These are phyloP conservation scores for Bimuria novae-zelandiae DNA, from an alignment of 2,329 filamentous ascomycete genomes.

Conservation along the genomic window DNA sequence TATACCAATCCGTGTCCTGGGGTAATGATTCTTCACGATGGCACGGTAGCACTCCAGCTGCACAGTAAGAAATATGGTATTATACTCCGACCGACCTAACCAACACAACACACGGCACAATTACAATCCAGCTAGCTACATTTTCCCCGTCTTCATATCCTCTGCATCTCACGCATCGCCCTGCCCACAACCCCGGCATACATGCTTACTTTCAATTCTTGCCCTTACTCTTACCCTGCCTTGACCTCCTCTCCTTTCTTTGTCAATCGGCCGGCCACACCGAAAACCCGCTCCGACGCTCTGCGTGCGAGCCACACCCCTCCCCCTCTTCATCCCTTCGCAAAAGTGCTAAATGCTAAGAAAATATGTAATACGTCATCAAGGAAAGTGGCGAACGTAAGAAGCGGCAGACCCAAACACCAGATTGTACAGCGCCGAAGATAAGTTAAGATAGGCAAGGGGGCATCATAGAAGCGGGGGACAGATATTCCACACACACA, in stretches of 20 bases:
- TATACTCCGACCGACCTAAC: constrained; percentile 5
- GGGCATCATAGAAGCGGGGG: constrained; percentile 8
- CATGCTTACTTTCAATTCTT: no score
- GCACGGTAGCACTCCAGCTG: neutral
- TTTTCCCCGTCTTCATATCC: no score
- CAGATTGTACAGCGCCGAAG: neutral
- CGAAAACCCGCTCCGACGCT: neutral
- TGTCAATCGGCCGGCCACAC: neutral
- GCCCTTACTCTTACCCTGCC: no score
- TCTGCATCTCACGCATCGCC: no score
- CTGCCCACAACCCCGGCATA: no score
- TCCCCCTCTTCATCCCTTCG: neutral
- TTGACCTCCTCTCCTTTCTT: neutral
- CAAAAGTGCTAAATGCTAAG: neutral
- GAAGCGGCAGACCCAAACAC: constrained; percentile 1
- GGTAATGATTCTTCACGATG: no score
- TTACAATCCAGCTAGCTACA: constrained; percentile 1
- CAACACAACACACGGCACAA: constrained; percentile 1
- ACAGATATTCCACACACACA: no score
- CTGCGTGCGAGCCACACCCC: neutral
- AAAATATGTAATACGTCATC: constrained; percentile 7
- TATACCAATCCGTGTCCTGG: no score
- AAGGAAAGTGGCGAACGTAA: constrained; percentile 7
- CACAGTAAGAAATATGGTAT: constrained; percentile 14
- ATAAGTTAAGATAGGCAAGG: constrained; percentile 4